Percentiles rank a stretch among this genome's conserved stretches.
Evolutionary conservation across 495 filamentous ascomycete species (phyloP).

Genomic region (Xylaria grammica): DNA sequence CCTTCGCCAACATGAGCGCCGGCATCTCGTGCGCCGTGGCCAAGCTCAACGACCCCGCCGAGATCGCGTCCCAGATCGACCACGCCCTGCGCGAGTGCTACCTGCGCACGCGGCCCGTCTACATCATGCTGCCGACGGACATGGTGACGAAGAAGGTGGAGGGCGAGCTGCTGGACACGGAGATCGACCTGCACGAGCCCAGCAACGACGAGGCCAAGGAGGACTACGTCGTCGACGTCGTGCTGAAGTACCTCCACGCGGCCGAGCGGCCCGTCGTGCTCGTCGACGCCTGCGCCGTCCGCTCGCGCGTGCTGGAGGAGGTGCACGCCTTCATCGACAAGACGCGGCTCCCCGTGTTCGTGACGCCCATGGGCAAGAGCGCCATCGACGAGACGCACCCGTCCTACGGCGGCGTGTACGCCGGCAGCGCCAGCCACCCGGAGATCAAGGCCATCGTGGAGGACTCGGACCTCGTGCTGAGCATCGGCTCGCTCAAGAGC

Average conservation of each 20-base stretch:
- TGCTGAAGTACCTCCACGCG: constrained; percentile 75
- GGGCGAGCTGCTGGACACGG: constrained; percentile 66
- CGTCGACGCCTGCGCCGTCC: constrained; percentile 89
- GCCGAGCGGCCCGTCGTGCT: constrained; percentile 82
- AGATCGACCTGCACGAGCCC: constrained; percentile 69
- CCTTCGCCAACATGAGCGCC: constrained; percentile 79
- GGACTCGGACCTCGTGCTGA: constrained; percentile 79
- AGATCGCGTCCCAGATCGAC: constrained; percentile 79
- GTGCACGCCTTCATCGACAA: constrained; percentile 77
- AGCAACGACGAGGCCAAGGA: constrained; percentile 75
- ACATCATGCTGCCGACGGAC: constrained; percentile 85
- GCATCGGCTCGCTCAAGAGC: constrained; percentile 78
- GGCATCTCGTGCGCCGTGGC: constrained; percentile 73
- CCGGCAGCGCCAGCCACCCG: constrained; percentile 74
- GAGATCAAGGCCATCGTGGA: constrained; percentile 78
- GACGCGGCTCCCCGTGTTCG: constrained; percentile 80
- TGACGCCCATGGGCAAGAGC: constrained; percentile 91
- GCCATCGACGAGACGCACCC: constrained; percentile 78
- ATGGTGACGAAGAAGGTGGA: constrained; percentile 82
- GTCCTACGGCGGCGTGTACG: constrained; percentile 86
- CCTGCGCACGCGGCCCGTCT: constrained; percentile 75
- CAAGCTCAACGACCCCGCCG: constrained; percentile 68
- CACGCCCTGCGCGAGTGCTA: constrained; percentile 80
- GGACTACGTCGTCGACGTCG: constrained; percentile 80
- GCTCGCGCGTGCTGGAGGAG: constrained; percentile 77